Base-by-base conservation (phyloP, 345 rosid genomes). In the Aegle marmelos region DNA sequence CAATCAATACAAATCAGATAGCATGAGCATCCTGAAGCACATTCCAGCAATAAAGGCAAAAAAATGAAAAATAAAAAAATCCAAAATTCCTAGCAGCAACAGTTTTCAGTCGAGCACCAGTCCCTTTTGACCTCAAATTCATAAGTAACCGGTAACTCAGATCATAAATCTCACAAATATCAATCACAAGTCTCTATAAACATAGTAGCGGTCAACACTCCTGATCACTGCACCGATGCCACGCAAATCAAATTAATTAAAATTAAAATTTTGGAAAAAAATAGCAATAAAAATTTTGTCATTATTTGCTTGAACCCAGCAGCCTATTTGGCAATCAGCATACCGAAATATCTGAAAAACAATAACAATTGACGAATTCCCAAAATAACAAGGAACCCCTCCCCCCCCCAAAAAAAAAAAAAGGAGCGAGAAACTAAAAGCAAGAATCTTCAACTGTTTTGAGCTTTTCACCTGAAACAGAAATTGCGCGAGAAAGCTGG, bases 371-470 rank as follows among this genome's bases (percentile, higher is more conserved):
- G 34, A 8, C 22, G 31, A 61, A 61, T 9, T 30, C 58, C 68
- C 65, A 37, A n/a, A 37, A 9, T n/a, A 30, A 14, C 4, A 21
- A 71, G 10, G 33, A 9, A 27, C 17, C 4, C n/a, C 69, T 19
- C 33, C 11, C 30, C n/a, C 69, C 25, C 33, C 11, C 30, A 30
- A 36, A 10, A 4, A 53, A 72, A 57, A 11, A 5, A 1, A 11
- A 50, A 34, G 0, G 8, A 34, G 37, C 54, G 72, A 79, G 80
- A 81, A 45, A 45, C 50, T 79, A 79, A 73, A 76, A 72, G 81
- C 31, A 4, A 45, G 1, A 25, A 28, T 10, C 28, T 36, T 6
- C 30, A 4, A 64, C 27, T 56, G 64, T 68, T 68, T 70, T 28
- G 67, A 54, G 56, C 33, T 71, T 28, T 61, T 66, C 22, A 73